Evolutionary conservation across 2,329 filamentous ascomycete species (phyloP).

Genomic region (Claviceps pazoutovae): DNA sequence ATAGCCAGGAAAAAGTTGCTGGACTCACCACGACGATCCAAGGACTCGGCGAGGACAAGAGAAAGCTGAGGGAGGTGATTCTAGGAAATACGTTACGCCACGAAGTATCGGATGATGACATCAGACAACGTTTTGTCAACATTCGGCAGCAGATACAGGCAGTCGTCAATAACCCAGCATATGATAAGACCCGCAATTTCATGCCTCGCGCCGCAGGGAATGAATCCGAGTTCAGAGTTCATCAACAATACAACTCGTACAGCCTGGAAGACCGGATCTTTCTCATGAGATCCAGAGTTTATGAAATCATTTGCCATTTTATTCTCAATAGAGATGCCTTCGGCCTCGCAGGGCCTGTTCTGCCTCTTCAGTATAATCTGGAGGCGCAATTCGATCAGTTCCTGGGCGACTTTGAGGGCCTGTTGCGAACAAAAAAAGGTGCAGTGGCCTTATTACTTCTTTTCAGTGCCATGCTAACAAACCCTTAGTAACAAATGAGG

Average conservation of each 20-base stretch:
- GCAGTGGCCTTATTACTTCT: neutral
- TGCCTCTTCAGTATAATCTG: neutral
- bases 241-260: neutral
- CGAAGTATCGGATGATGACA: neutral
- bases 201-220: no score
- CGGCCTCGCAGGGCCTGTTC: neutral
- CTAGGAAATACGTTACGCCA: neutral
- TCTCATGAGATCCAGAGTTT: neutral
- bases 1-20: neutral
- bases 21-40: neutral
- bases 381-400: neutral
- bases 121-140: neutral
- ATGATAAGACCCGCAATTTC: neutral
- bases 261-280: accelerated
- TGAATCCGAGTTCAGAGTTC: accelerated
- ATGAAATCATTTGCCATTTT: neutral
- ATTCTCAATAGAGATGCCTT: neutral
- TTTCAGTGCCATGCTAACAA: neutral
- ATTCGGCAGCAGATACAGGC: neutral
- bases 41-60: neutral
- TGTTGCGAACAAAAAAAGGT: neutral
- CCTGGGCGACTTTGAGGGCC: neutral
- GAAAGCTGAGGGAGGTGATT: neutral
- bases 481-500: neutral
- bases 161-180: neutral